These are phyloP conservation scores for Pseudogymnoascus pannorum DNA, from an alignment of 2,329 filamentous ascomycete species.

Conservation along the genomic window DNA sequence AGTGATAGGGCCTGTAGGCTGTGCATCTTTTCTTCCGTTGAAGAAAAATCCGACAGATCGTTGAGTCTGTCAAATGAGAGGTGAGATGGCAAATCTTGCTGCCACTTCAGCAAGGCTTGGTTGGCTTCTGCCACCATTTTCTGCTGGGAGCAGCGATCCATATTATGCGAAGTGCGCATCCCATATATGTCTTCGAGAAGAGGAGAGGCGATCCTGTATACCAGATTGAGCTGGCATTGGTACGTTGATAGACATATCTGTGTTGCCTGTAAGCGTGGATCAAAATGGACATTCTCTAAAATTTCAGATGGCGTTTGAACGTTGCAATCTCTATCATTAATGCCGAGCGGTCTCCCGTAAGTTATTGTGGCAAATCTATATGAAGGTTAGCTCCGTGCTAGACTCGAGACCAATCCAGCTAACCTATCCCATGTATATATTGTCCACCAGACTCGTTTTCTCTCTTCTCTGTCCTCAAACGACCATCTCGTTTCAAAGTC, in stretches of 20 bases:
- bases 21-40: conserved; percentile 17
- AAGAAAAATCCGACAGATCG: conserved; percentile 18
- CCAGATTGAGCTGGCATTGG: conserved; percentile 25
- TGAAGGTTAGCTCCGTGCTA: neutral
- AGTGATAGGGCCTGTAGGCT: conserved; percentile 35
- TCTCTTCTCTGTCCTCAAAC: conserved; percentile 14
- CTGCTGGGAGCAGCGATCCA: conserved; percentile 15
- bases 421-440: conserved; percentile 18
- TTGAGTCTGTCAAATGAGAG: conserved; percentile 20
- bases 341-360: conserved; percentile 35
- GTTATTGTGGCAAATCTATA: conserved; percentile 31
- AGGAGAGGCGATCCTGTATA: conserved; percentile 28
- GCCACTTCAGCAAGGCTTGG: conserved; percentile 22
- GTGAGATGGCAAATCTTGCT: conserved; percentile 21
- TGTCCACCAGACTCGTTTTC: conserved; percentile 17
- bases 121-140: conserved; percentile 20
- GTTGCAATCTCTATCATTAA: conserved; percentile 36
- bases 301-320: conserved; percentile 30
- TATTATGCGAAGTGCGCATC: conserved; percentile 13
- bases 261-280: neutral
- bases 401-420: neutral
- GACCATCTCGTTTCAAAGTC: conserved; percentile 11
- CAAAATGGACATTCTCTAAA: conserved; percentile 19
- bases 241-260: conserved; percentile 13
- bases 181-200: conserved; percentile 27